Evolutionary conservation across 2,329 filamentous ascomycete genomes (phyloP), one percentile per base, ranked within the genome.

Genomic region (Cladosporium austrohemisphaericum): DNA sequence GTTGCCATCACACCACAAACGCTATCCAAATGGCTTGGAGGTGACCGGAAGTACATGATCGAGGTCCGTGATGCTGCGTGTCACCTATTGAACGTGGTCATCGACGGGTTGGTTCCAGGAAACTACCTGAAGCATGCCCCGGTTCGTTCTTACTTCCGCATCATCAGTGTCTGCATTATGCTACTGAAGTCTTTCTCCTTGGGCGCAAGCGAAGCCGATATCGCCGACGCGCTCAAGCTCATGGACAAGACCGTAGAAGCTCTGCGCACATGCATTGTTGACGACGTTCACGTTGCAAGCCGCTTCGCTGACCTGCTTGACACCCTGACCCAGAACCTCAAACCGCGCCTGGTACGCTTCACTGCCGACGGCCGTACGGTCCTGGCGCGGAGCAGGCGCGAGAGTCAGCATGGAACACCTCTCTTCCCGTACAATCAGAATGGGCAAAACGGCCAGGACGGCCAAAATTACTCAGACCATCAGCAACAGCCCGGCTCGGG

Each of bases 111-210:
- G 14, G 74, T 87, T 4, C 86, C 86, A 0, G 79, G 79, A 5
- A 85, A 84, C 31, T 90, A 87, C 59, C 80, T 93, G 36, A 88
- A 88, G 63, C 88, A 92, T 62, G 86, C 86, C 0, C 88, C 88
- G 0, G 88, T 93, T 4, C 78, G 88, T 38, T 92, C 88, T 0
- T 92, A 92, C 65, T 91, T 93, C 71, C 82, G 88, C 50, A 92
- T 93, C 64, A 88, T 92, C 56, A 88, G 84, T 51, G 87, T 88
- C 3, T 86, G 86, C 54, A 91, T 92, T 80, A 91, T 93, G 61
- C 68, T 93, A 14, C 77, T 93, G 41, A 93, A 85, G 71, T 92
- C 88, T 0, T 92, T 93, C 66, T 86, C 87, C 1, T 76, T 93
- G 1, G 88, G 88, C 14, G 87, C 87, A 1, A 84, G 85, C 1